Base-by-base conservation (phyloP, 441 rosid genomes). In the Gossypium laxum region DNA sequence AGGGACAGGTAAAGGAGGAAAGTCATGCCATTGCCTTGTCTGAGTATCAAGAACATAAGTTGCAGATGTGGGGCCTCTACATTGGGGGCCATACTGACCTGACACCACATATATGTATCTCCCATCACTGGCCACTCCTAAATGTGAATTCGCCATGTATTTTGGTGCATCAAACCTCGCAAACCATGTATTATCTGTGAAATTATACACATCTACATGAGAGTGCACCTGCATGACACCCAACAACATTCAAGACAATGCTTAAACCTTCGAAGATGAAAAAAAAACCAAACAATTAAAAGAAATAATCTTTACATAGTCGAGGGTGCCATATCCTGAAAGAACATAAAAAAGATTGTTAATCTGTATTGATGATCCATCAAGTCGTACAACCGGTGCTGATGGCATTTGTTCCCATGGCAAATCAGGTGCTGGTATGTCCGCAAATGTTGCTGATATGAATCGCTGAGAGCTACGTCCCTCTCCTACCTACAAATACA, bases 301-400 rank as follows among this genome's bases (percentile, higher is more conserved):
- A 55, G 59, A 19, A 14, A 6, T 48, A 22, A 45, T 43, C 86
- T 80, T 34, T 73, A 92, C 96, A 41, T 82, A 69, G 77, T 90
- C 90, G 3, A 87, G 78, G 72, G 82, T 81, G 34, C 82, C 89
- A 56, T 92, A 92, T 54, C 96, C 98, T 0, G 85, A 83, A 76
- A 90, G 85, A 28, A 87, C 98, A 18, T 78, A 90, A 8, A 92
- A 82, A 43, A 84, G 89, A 78, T 87, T 82, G 28, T 85, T 71
- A 54, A 90, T 89, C 82, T 92, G 96, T 17, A 87, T 79, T 0
- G 94, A 80, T 47, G 87, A 86, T 45, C 94, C 98, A 24, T 90
- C 96, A 48, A 92, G 89, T n/a, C 96, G 89, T 67, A 96, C 91
- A 66, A 90, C 98, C 0, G 96, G 98, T 48, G 94, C 89, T 34